Base-by-base conservation (phyloP, 257 asterid genomes). In the Primulina tabacum region DNA sequence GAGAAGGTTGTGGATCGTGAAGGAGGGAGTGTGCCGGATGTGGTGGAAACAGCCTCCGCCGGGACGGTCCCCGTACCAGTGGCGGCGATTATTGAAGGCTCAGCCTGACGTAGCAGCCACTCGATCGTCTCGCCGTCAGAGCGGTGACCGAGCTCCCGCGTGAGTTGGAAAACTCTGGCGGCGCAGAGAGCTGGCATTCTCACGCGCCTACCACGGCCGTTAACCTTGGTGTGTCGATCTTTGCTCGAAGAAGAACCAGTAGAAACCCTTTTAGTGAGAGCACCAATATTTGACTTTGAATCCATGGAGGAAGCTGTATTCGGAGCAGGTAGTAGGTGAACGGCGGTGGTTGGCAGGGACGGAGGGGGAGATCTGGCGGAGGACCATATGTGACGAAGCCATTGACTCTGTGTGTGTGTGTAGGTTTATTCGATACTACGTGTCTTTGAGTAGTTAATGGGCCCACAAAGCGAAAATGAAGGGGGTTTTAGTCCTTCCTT, bases 141-240 rank as follows among this genome's bases (percentile, higher is more conserved):
- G 8, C 88, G 87, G 73, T 79, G 92, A 7, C 95, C 95, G 2
- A 92, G 81, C 67, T 92, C 97, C 63, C 81, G 70, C 10, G 98
- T 92, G 2, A 92, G 89, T 79, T 90, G 98, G 75, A 89, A 92
- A 0, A 90, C 78, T 1, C 97, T 87, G 67, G 97, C 94, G 53
- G 98, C 98, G 63, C 87, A 81, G 26, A 84, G 77, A 1, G 89
- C 83, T 28, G 98, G 97, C 84, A 92, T 71, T 68, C 98, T 80
- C 12, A 92, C 89, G n/a, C 98, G 88, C 69, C 97, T 87, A 33
- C 93, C 91, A 37, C 97, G 84, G 4, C 98, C 98, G 78, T 92
- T 86, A 16, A 92, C 96, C 82, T 92, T 92, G 7, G 82, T 76
- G 83, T 89, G 98, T 61, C 98, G 96, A 70, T 88, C 98, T 32